phyloP scores from a whole-genome alignment of 352 stramenopile species.

The Pythium phragmitis region DNA sequence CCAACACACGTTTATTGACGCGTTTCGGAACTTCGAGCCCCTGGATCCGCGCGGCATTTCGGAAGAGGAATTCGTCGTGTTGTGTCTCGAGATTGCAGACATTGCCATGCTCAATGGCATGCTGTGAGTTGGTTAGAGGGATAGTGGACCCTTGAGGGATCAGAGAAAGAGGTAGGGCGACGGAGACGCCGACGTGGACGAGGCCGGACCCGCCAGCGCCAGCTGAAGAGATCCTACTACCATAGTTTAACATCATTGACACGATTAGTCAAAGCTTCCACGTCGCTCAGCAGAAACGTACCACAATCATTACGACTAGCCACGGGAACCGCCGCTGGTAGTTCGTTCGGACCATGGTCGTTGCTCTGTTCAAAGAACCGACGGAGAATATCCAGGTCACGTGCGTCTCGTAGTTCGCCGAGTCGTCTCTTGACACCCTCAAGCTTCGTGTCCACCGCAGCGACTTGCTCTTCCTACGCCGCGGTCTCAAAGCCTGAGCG shows the following conservation, averaged over 20 bases:
- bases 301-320: no score
- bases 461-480: conserved; percentile 17
- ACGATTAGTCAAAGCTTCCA: no score
- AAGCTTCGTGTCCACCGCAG: conserved; percentile 6
- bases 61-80: conserved; percentile 70
- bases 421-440: conserved; percentile 11
- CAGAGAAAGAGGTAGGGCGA: conserved; percentile 14
- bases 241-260: background rate
- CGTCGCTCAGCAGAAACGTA: no score
- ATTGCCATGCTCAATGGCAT: conserved; percentile 48
- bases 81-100: conserved; percentile 65
- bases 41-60: conserved; percentile 56
- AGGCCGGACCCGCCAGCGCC: background rate
- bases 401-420: background rate
- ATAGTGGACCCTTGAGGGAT: background rate
- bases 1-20: conserved; percentile 57
- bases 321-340: no score
- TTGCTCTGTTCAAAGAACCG: conserved; percentile 1
- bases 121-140: conserved; percentile 14
- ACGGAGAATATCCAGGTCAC: conserved; percentile 15
- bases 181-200: background rate
- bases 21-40: conserved; percentile 61
- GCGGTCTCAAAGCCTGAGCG: no score
- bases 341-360: background rate
- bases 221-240: conserved; percentile 6